phyloP scores from a whole-genome alignment of 2,329 filamentous ascomycete genomes.

The Penicillium sp. region DNA sequence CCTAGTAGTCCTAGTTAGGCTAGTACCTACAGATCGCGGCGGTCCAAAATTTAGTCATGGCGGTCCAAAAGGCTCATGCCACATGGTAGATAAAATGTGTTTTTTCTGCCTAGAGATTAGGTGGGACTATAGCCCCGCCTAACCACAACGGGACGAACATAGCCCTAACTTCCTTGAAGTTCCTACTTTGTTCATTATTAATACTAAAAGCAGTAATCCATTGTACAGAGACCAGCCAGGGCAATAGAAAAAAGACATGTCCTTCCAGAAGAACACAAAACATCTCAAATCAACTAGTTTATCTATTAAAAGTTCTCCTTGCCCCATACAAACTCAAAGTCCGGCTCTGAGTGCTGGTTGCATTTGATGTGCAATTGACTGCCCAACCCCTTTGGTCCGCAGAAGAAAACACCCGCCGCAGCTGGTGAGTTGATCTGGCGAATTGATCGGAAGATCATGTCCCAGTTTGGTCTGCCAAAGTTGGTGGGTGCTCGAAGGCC shows the following conservation, averaged over 20 bases:
- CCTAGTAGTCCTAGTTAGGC: no score
- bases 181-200: background rate
- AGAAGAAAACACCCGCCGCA: conserved; percentile 79
- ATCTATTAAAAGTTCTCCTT: conserved; percentile 49
- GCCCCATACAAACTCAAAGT: conserved; percentile 55
- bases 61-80: no score
- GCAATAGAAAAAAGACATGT: background rate
- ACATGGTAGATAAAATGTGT: no score
- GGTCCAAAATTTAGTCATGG: no score
- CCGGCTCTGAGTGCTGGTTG: conserved; percentile 82
- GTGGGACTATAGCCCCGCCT: background rate
- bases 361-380: conserved; percentile 76
- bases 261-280: background rate
- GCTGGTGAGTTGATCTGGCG: conserved; percentile 71
- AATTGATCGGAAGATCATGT: conserved; percentile 82
- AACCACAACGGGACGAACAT: background rate
- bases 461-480: conserved; percentile 80
- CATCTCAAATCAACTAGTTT: background rate
- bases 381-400: conserved; percentile 74
- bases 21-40: no score
- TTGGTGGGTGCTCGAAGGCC: conserved; percentile 78
- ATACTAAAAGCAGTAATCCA: background rate
- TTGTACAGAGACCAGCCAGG: background rate
- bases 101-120: no score
- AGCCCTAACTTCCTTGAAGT: background rate